phyloP scores from a whole-genome alignment of 805 yeast species.

The Candida morakotiae region DNA sequence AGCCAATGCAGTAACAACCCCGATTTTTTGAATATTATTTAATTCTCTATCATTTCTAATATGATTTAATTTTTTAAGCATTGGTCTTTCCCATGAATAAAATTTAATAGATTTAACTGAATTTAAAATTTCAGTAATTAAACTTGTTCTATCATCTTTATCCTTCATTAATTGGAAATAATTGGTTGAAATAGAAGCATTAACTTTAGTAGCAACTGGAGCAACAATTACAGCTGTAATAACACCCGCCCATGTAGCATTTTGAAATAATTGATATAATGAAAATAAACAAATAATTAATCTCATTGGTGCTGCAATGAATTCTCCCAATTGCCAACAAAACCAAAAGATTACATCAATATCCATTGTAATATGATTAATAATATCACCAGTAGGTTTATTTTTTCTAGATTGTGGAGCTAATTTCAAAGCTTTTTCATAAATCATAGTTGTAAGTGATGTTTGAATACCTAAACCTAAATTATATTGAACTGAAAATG shows the following conservation, averaged over 20 bases:
- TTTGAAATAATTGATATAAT: constrained; percentile 30
- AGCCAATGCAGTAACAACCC: constrained; percentile 28
- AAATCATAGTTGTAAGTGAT: constrained; percentile 21
- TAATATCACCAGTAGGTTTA: constrained; percentile 31
- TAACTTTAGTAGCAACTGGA: constrained; percentile 26
- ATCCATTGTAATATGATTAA: constrained; percentile 31
- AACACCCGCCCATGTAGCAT: constrained; percentile 35
- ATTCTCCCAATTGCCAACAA: constrained; percentile 12
- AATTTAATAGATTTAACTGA: constrained; percentile 37
- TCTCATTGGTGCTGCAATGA: constrained; percentile 20
- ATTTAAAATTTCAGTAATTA: constrained; percentile 34
- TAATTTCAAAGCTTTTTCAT: constrained; percentile 23
- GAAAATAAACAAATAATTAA: constrained; percentile 24
- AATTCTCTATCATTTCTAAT: constrained; percentile 36
- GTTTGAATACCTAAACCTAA: constrained; percentile 15
- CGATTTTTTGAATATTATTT: constrained; percentile 22
- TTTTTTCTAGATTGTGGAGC: constrained; percentile 29
- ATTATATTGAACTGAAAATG: constrained; percentile 11
- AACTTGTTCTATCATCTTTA: constrained; percentile 34
- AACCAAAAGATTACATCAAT: constrained; percentile 14
- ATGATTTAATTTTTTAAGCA: constrained; percentile 27
- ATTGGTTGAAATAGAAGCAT: constrained; percentile 20
- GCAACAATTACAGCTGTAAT: constrained; percentile 26
- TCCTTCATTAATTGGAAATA: constrained; percentile 26
- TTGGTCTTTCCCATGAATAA: constrained; percentile 41